Evolutionary conservation across 179 eudicot genomes (phyloP).

Genomic region (Amaranthus tricolor): DNA sequence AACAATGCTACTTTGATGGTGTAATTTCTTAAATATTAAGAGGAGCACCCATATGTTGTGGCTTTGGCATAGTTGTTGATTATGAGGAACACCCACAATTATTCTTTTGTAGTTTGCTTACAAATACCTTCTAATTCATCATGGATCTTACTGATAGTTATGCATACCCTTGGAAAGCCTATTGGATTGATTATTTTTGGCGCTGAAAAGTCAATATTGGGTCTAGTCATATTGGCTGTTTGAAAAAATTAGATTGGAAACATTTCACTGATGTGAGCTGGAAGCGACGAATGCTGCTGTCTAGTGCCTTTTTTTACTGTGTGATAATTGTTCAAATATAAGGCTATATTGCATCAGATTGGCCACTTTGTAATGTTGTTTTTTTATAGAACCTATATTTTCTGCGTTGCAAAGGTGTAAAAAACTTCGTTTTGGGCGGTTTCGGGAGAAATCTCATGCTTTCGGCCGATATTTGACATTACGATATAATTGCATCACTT

Average conservation of each 20-base stretch:
- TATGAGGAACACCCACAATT: background rate
- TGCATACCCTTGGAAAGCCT: background rate
- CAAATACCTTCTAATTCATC: background rate
- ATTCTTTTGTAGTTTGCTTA: background rate
- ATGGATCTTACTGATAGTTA: background rate
- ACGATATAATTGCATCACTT: too few species aligned
- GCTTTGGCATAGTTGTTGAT: too few species aligned
- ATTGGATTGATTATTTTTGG: background rate
- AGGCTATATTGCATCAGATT: too few species aligned
- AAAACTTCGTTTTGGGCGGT: too few species aligned
- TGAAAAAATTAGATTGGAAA: background rate
- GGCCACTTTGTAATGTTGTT: too few species aligned
- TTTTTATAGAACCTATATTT: too few species aligned
- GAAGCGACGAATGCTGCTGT: background rate
- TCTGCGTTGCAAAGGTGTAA: too few species aligned
- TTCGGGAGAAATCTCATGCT: too few species aligned
- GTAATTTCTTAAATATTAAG: background rate
- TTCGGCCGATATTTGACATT: too few species aligned
- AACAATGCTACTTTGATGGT: background rate
- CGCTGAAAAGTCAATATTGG: background rate
- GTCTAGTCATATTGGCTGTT: background rate
- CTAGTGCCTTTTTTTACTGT: background rate
- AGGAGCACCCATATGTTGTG: background rate
- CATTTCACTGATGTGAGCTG: background rate
- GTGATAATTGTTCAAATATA: background rate